Evolutionary conservation across 2,329 filamentous ascomycete genomes (phyloP).

Genomic region (Delphinella strobiligena): DNA sequence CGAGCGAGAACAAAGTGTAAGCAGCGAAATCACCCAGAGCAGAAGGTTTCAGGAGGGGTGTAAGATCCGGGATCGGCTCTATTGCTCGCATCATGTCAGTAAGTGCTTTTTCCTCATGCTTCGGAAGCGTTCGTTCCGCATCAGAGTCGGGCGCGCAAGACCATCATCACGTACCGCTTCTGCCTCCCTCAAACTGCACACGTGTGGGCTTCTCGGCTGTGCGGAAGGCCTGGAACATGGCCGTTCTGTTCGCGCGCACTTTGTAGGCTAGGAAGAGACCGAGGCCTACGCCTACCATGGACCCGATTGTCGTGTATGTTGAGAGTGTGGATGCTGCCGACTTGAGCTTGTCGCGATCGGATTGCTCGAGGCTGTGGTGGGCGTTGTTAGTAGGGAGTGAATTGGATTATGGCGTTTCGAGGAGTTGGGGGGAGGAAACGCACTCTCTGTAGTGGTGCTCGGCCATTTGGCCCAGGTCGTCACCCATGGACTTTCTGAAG

Average conservation of each 20-base stretch:
- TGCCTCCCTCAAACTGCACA: slow-evolving; percentile 49
- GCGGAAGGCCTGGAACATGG: slow-evolving; percentile 51
- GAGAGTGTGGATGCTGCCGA: slow-evolving; percentile 44
- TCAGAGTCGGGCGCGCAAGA: too few species aligned
- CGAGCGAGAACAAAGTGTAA: slow-evolving; percentile 49
- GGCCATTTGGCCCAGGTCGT: slow-evolving; percentile 43
- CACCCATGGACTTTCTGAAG: slow-evolving; percentile 32
- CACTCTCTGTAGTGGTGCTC: slow-evolving; percentile 47
- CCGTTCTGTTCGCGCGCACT: slow-evolving; percentile 41
- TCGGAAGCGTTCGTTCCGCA: too few species aligned
- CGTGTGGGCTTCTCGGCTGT: slow-evolving; percentile 49
- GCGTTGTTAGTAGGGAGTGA: slow-evolving; percentile 2
- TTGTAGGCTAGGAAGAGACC: slow-evolving; percentile 47
- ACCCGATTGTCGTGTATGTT: slow-evolving; percentile 45
- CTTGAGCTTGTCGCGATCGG: slow-evolving; percentile 47
- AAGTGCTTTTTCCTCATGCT: too few species aligned
- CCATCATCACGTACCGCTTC: slow-evolving; percentile 19
- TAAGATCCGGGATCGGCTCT: slow-evolving; percentile 50
- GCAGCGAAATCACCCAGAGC: slow-evolving; percentile 48
- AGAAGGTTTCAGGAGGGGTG: slow-evolving; percentile 44
- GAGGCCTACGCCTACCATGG: slow-evolving; percentile 47
- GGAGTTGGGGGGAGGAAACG: slow-evolving; percentile 4
- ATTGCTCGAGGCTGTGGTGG: slow-evolving; percentile 32
- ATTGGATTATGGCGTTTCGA: background rate
- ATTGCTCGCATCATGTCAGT: background rate